A percentile compares a stretch with the other conserved stretches of the same genome.
Conservation (phyloP, 352 stramenopile genomes). For the Blastocystis sp. region DNA sequence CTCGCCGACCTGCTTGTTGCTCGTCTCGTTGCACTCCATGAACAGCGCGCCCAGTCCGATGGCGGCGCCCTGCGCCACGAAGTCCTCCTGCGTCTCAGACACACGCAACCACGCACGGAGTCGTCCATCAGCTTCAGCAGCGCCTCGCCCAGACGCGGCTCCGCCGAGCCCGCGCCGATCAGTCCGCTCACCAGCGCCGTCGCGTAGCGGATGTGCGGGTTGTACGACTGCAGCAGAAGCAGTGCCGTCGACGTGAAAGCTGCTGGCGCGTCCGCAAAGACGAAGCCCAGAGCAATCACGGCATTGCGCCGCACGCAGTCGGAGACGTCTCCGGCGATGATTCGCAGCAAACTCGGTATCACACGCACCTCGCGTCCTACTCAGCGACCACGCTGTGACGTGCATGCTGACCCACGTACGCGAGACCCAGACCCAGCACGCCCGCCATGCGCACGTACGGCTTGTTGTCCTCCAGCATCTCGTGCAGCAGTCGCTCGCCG, state of each 20-base stretch:
- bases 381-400: not conserved
- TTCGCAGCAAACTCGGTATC: conserved; percentile 82
- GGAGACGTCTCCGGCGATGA: conserved; percentile 92
- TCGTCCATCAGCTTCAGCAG: conserved; percentile 35
- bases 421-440: conserved; percentile 92
- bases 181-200: conserved; percentile 73
- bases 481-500: conserved; percentile 86
- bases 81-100: not conserved
- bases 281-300: conserved; percentile 89
- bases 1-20: not conserved
- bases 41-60: conserved; percentile 5
- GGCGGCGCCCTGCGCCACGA: conserved; percentile 10
- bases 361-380: not conserved
- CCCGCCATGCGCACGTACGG: conserved; percentile 76
- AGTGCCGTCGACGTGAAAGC: conserved; percentile 84
- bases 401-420: not conserved
- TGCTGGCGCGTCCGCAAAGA: conserved; percentile 66
- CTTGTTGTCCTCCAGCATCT: conserved; percentile 89
- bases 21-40: not conserved
- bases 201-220: conserved; percentile 96
- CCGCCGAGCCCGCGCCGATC: not conserved
- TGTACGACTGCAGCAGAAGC: conserved; percentile 94
- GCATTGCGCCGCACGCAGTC: conserved; percentile 93
- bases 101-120: not conserved
- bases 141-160: not conserved